phyloP scores from a whole-genome alignment of 1,284 basidiomycete genomes.

The Sanghuangporus sanghuang region DNA sequence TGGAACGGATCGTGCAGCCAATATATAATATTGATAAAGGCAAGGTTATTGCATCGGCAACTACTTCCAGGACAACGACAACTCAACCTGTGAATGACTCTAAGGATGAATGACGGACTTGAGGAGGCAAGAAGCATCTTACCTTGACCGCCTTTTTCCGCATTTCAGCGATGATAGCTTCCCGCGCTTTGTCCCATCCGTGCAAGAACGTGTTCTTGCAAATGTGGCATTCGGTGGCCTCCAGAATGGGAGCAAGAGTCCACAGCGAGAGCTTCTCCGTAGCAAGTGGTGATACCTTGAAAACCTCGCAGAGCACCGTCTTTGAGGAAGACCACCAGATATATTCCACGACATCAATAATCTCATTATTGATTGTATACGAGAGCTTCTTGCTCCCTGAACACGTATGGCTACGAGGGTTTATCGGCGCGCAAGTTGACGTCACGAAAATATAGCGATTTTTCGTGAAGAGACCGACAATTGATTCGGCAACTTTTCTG shows the following conservation, averaged over 20 bases:
- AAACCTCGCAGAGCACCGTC: not conserved
- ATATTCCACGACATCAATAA: not conserved
- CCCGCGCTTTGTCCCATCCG: not conserved
- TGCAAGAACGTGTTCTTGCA: not conserved
- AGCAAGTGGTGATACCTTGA: not conserved
- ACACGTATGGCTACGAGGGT: not conserved
- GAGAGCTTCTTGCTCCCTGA: not conserved
- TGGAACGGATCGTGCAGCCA: not conserved
- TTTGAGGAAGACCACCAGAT: not conserved
- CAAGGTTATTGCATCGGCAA: not conserved
- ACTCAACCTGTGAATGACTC: not conserved
- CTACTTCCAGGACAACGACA: not conserved
- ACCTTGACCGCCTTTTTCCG: not conserved
- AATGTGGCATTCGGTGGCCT: not conserved
- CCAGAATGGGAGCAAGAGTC: not conserved
- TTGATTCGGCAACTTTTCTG: not conserved
- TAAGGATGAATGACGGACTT: not conserved
- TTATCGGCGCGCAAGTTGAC: not conserved
- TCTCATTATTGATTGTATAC: not conserved
- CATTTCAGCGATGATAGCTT: not conserved
- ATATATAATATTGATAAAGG: not conserved
- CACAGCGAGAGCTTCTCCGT: not conserved
- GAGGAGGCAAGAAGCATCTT: not conserved
- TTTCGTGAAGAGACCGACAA: not conserved
- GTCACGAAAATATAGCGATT: not conserved